phyloP scores from a whole-genome alignment of 1,284 basidiomycete species.

The Pyrrhoderma lamaoense region DNA sequence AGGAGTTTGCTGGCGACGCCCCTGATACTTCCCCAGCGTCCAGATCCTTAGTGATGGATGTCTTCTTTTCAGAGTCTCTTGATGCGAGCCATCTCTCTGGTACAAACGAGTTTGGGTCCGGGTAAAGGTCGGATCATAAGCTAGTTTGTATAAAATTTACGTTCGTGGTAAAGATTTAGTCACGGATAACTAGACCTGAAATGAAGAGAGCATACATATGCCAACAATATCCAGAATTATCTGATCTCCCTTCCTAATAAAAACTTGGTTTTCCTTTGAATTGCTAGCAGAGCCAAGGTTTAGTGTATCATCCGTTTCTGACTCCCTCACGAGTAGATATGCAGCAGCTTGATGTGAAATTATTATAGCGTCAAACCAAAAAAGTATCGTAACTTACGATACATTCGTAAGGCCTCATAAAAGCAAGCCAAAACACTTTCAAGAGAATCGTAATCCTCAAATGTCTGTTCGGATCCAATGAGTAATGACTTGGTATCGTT shows the following conservation, averaged over 20 bases:
- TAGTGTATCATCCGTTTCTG: slow-evolving; percentile 7
- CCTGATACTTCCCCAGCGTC: slow-evolving; percentile 1
- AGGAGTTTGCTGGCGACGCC: slow-evolving; percentile 8
- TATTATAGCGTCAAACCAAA: neutral
- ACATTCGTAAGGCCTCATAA: slow-evolving; percentile 16
- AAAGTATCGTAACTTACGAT: neutral
- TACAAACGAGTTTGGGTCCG: slow-evolving; percentile 19
- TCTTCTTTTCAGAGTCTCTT: neutral
- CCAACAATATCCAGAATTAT: slow-evolving; percentile 6
- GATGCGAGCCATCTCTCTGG: slow-evolving; percentile 17
- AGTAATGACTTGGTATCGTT: neutral
- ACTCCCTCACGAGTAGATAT: slow-evolving; percentile 9
- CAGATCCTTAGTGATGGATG: neutral
- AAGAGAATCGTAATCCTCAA: slow-evolving; percentile 17
- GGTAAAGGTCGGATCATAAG: slow-evolving; percentile 19
- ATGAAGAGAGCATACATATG: slow-evolving; percentile 6
- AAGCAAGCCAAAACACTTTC: slow-evolving; percentile 17
- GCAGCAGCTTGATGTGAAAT: slow-evolving; percentile 4
- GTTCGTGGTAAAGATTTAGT: neutral
- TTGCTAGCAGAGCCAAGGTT: slow-evolving; percentile 3
- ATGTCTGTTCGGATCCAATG: slow-evolving; percentile 7
- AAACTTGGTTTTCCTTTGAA: slow-evolving; percentile 1
- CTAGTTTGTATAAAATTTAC: neutral
- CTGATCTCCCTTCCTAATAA: slow-evolving; percentile 8
- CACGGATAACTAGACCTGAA: neutral